Base-by-base conservation (phyloP, 495 filamentous ascomycete species). In the Cercophora samala region DNA sequence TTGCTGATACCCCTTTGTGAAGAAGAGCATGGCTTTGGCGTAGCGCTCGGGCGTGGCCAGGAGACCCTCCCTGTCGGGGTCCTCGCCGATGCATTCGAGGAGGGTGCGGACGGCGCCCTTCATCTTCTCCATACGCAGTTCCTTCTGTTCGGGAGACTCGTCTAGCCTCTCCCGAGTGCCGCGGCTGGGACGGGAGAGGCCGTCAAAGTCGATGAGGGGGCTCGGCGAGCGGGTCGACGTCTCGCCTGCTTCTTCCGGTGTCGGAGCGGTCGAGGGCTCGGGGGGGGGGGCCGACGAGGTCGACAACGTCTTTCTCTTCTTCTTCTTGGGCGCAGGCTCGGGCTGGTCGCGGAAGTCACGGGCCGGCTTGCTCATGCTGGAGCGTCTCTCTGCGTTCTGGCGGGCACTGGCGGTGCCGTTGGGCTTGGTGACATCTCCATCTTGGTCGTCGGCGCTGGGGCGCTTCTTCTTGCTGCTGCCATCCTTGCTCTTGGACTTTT, bases 1-100 rank as follows among this genome's bases (percentile, higher is more conserved):
- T 83, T 99, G 90, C 79, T 97, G 92, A 72, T 99, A 99, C 26
- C 95, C 95, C 76, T 97, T 96, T n/a, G 95, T 99, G 80, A 99
- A 97, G 83, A 91, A 96, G 22, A 99, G 84, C 93, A 99, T 93
- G 5, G 95, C 95, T 77, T 94, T 94, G 66, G 96, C 95, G 79
- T 97, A 97, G 65, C 95, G 82, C 70, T 91, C 87, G 2, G 96
- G 95, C 1, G 95, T 99, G 53, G 88, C 90, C 2, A 90, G 84
- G 25, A 99, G 82, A 6, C 95, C 95, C 74, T 97, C 93, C 52
- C 95, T 86, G 72, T 94, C 89, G 0, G 95, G 93, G 75, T 99
- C 96, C 78, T 99, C 95, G 66, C 95, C 96, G 53, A 99, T 85
- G 71, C 95, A 98, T 80, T 99, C 96, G 6, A 99, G 83, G 46